Evolutionary conservation across 805 yeast genomes (phyloP), one percentile per base, ranked within the genome.

Genomic region (Schwanniomyces sp.): DNA sequence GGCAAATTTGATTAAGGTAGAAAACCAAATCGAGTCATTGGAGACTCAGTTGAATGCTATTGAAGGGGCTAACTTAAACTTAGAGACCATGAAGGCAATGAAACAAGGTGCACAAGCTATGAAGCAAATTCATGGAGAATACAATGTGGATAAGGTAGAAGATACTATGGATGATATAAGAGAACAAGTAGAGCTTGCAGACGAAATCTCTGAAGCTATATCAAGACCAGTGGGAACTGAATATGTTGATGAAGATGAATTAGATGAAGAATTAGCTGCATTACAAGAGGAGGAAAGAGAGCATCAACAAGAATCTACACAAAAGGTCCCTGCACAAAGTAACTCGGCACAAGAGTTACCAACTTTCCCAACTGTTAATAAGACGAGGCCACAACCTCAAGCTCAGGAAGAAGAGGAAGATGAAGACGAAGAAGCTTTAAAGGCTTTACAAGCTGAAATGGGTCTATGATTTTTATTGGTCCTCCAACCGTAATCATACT

Each of bases 41-140:
- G 97, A 92, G 68, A 84, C 89, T 43, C 97, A 94, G 70, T 76
- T 92, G 58, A 82, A 82, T 52, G 88, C 98, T 16, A 88, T 94
- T 50, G 99, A 94, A 70, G 81, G 86, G 44, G 99, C 99, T 44
- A 92, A 92, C 74, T 81, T 94, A 83, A 94, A 94, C 76, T 76
- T 89, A 69, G 99, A 94, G 72, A 94, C 99, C 28, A 88, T 94
- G 96, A 90, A 90, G 79, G 96, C 96, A 45, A 94, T 94, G 98
- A 87, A 92, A 69, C 96, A 90, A 67, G 98, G 98, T 50, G 96
- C 99, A 5, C 80, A 80, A 63, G 98, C 98, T 37, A 90, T 94
- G 96, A 91, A 91, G 66, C 87, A 86, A 61, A 92, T 94, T 61
- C 98, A 94, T 67, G 91, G 91, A 54, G 96, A 91, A 61, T 84